Evolutionary conservation across 2,329 filamentous ascomycete genomes (phyloP).

Genomic region (Fusarium robinianum): DNA sequence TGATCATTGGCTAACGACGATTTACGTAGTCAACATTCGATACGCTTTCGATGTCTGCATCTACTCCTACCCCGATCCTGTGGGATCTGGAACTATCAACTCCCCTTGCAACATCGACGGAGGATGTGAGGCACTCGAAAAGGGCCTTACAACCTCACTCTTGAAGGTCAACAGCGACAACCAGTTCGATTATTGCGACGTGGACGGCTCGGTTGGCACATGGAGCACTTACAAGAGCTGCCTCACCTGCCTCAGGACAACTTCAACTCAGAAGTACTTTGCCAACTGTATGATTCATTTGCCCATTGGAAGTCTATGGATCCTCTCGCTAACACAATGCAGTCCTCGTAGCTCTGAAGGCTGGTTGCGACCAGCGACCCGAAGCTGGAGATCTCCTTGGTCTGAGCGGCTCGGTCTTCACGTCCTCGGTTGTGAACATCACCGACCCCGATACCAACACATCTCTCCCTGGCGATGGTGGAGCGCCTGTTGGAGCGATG

Average conservation of each 20-base stretch:
- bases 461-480: slow-evolving; percentile 32
- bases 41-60: slow-evolving; percentile 55
- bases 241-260: slow-evolving; percentile 49
- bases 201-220: slow-evolving; percentile 42
- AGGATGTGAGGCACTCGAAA: slow-evolving; percentile 48
- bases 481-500: slow-evolving; percentile 39
- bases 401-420: slow-evolving; percentile 51
- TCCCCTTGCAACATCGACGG: slow-evolving; percentile 50
- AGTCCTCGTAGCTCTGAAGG: slow-evolving; percentile 55
- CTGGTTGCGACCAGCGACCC: slow-evolving; percentile 53
- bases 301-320: background rate
- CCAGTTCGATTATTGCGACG: slow-evolving; percentile 49
- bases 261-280: slow-evolving; percentile 47
- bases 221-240: slow-evolving; percentile 44
- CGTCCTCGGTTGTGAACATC: slow-evolving; percentile 45
- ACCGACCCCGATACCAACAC: slow-evolving; percentile 41
- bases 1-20: too few species aligned
- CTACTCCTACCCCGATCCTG: slow-evolving; percentile 43
- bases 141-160: slow-evolving; percentile 40
- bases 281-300: slow-evolving; percentile 52
- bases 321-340: slow-evolving; percentile 15
- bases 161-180: slow-evolving; percentile 25
- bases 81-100: slow-evolving; percentile 37
- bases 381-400: slow-evolving; percentile 44
- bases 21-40: slow-evolving; percentile 57